Percentiles rank a stretch among this genome's conserved stretches.
phyloP scores from a whole-genome alignment of 2,329 filamentous ascomycete genomes.

The Venturia effusa region DNA sequence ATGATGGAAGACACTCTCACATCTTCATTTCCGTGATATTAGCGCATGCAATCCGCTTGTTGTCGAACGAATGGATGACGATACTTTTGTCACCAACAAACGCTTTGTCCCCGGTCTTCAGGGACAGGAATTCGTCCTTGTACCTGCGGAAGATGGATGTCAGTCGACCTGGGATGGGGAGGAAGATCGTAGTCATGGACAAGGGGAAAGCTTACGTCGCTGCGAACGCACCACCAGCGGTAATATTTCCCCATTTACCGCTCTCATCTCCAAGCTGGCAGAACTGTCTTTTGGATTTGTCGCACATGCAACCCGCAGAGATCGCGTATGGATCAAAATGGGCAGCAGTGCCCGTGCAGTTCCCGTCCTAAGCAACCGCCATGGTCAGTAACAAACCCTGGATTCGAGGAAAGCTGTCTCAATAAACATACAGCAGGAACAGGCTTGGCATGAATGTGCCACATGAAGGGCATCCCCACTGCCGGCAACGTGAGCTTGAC shows the following conservation, averaged over 20 bases:
- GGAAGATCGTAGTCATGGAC: neutral
- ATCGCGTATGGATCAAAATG: slow-evolving; percentile 11
- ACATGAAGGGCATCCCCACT: slow-evolving; percentile 22
- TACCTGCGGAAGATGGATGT: neutral
- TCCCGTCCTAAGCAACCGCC: neutral
- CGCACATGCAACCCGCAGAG: slow-evolving; percentile 9
- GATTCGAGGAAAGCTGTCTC: no score
- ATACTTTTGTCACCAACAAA: slow-evolving; percentile 7
- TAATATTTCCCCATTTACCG: slow-evolving; percentile 12
- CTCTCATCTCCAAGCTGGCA: slow-evolving; percentile 13
- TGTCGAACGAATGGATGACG: slow-evolving; percentile 1
- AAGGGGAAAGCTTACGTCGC: neutral
- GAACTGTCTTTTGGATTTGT: neutral
- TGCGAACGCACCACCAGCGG: neutral
- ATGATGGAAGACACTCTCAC: neutral
- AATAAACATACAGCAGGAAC: neutral
- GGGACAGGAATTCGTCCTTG: slow-evolving; percentile 2
- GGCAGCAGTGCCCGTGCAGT: slow-evolving; percentile 8
- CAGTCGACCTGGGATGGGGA: neutral
- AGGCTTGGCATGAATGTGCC: slow-evolving; percentile 11
- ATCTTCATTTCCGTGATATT: slow-evolving; percentile 6
- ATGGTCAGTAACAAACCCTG: neutral
- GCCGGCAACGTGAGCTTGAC: slow-evolving; percentile 30
- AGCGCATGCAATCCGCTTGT: slow-evolving; percentile 8
- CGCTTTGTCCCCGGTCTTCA: neutral